Evolutionary conservation across 108 stramenopile species (phyloP), one percentile per base, ranked within the genome.

Genomic region (Schizochytrium sp.): DNA sequence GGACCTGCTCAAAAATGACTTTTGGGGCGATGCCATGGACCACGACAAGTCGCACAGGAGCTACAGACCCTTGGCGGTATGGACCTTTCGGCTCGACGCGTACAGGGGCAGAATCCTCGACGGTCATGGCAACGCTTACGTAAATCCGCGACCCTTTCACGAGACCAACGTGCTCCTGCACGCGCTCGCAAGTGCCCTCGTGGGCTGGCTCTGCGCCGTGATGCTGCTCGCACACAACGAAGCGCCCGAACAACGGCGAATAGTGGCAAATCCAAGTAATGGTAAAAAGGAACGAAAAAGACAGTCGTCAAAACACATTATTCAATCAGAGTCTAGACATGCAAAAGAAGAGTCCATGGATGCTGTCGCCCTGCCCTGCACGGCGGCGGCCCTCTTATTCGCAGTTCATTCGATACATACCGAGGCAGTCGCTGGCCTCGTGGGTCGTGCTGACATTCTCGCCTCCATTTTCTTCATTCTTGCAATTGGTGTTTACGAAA

Each of bases 361-460:
- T 5, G 76, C 44, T 12, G 76, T 53, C 48, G 51, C 51, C n/a
- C 21, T 83, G 76, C 48, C 48, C 12, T 16, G 48, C 76, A 12
- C n/a, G 43, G 23, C 48, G 8, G 76, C 76, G 8, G 87, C 87
- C 8, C 47, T 90, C 23, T 41, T 88, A 25, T 90, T 90, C 58
- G 87, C 60, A 5, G 89, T 88, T 3, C 89, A 90, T 60, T 51
- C 87, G 16, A 45, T 90, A 60, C 89, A 90, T 5, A 48, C 55
- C 8, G 89, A 90, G 29, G 89, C 89, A 25, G 89, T 90, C 16
- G 89, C 87, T 5, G 34, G 87, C 43, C 72, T 90, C 12, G 89
- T 90, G 5, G 83, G 89, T 29, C 28, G 89, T 5, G 89, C 89
- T 0, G 89, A 90, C 8, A 19, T 88, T 1, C 87, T 90, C 48